Evolutionary conservation across 202 grass and related monocot species (phyloP).

Genomic region (Cymbopogon flexuosus): DNA sequence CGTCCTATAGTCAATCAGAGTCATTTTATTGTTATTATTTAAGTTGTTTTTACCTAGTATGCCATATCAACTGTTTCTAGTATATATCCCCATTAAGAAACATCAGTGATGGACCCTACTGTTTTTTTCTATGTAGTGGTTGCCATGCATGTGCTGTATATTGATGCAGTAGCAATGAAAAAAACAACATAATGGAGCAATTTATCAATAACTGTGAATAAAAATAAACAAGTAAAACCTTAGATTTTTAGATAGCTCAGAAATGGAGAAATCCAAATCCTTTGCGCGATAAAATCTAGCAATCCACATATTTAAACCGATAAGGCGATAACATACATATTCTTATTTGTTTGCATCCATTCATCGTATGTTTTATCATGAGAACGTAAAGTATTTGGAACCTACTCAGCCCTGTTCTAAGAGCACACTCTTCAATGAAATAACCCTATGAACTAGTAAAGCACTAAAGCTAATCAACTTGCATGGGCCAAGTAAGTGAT

Average conservation of each 20-base stretch:
- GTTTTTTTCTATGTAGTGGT: background rate
- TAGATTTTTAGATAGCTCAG: no score
- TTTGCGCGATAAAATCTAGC: no score
- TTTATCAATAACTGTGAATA: no score
- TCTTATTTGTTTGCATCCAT: background rate
- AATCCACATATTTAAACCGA: no score
- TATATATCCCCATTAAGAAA: background rate
- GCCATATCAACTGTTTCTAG: background rate
- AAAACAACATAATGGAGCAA: no score
- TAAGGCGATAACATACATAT: no score
- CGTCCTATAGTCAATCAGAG: background rate
- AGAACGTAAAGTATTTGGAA: background rate
- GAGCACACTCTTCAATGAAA: background rate
- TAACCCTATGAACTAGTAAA: background rate
- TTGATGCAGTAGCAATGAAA: background rate
- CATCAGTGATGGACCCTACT: background rate
- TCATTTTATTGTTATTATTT: background rate
- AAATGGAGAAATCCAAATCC: no score
- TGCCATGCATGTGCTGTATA: background rate
- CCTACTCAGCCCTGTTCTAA: background rate
- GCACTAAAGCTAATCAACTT: background rate
- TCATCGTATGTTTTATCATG: background rate
- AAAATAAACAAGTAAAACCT: no score
- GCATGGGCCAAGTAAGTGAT: no score
- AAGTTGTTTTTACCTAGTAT: background rate